A percentile compares a stretch with the other conserved stretches of the same genome.
Evolutionary conservation across 257 asterid species (phyloP).

Genomic region (Cruciata laevipes): DNA sequence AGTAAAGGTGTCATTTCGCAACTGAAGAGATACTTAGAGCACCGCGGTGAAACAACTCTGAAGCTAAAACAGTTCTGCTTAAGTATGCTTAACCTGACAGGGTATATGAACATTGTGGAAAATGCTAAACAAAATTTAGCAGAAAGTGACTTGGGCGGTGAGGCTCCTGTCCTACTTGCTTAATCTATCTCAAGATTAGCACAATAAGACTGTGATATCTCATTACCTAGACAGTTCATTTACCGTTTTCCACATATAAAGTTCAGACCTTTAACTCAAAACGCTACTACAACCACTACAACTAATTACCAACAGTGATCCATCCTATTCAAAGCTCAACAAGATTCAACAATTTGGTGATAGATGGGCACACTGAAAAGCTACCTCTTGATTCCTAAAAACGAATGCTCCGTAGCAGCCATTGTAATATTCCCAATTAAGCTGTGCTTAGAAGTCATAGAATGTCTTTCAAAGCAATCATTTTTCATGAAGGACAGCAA

Average conservation of each 20-base stretch:
- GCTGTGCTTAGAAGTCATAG: constrained; percentile 16
- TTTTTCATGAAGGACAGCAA: constrained; percentile 27
- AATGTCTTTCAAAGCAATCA: constrained; percentile 28
- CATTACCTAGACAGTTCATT: not conserved
- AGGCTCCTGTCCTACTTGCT: not conserved
- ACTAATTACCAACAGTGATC: not conserved
- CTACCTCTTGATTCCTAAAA: constrained; percentile 45
- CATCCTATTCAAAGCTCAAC: not conserved
- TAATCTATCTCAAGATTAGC: not conserved
- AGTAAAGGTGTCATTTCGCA: not conserved
- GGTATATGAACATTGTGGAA: not conserved
- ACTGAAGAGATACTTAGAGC: not conserved
- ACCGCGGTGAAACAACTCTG: not conserved
- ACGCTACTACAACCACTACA: not conserved
- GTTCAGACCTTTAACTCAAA: not conserved
- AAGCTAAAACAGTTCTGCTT: not conserved
- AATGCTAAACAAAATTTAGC: not conserved
- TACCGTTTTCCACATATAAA: not conserved
- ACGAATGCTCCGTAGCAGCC: constrained; percentile 17
- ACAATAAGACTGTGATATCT: not conserved
- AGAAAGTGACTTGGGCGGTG: not conserved
- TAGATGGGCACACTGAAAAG: constrained; percentile 6
- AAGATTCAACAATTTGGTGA: not conserved
- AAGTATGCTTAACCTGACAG: not conserved
- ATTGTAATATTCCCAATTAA: constrained; percentile 28